Conservation (phyloP, 2,329 filamentous ascomycete genomes). For the Colletotrichum sp. region DNA sequence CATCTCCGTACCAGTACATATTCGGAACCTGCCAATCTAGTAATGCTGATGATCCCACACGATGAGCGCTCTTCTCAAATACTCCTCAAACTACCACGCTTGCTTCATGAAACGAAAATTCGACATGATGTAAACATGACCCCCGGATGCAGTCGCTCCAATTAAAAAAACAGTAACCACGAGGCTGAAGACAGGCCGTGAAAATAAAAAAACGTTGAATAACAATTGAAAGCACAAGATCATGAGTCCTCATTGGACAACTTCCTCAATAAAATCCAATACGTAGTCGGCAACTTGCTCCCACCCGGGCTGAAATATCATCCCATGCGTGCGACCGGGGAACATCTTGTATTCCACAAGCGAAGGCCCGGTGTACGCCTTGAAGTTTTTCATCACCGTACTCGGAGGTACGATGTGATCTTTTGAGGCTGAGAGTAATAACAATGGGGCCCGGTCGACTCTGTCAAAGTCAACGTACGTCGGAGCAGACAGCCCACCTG, state of each 20-base stretch:
- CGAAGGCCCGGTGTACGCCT: constrained; percentile 19
- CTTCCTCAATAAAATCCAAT: constrained; percentile 1
- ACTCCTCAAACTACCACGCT: not conserved
- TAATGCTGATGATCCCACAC: not conserved
- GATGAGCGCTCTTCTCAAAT: not conserved
- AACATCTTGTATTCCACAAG: constrained; percentile 24
- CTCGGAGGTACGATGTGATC: constrained; percentile 25
- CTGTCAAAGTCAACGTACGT: constrained; percentile 20
- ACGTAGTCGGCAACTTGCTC: constrained; percentile 15
- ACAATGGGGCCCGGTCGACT: constrained; percentile 7
- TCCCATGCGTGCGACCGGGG: constrained; percentile 22
- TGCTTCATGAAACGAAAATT: not conserved
- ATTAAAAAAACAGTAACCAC: not conserved
- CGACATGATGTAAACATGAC: rapidly evolving
- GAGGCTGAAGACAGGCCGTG: not conserved
- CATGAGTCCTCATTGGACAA: not conserved
- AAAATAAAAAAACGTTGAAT: not conserved
- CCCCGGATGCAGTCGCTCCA: not conserved
- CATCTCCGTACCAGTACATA: not conserved
- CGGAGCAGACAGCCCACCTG: not conserved
- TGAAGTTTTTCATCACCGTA: constrained; percentile 22
- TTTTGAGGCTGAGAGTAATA: constrained; percentile 22
- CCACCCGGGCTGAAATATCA: constrained; percentile 25
- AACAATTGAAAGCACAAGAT: not conserved
- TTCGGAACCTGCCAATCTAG: not conserved